Evolutionary conservation across 2,329 filamentous ascomycete species (phyloP), one percentile per base, ranked within the genome.

Genomic region (Stromatinia cepivora): DNA sequence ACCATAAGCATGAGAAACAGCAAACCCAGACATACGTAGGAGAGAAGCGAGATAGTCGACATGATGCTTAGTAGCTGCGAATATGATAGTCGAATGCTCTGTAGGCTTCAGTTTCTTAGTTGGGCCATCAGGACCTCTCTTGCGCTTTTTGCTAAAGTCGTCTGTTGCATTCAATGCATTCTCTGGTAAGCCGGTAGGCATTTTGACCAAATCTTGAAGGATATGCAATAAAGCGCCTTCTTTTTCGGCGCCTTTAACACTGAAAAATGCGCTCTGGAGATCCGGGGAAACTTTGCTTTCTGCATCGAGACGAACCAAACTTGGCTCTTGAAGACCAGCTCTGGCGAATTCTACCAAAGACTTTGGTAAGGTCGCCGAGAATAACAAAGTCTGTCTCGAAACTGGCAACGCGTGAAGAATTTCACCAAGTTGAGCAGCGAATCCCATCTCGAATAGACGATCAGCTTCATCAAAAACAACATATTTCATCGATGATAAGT

Each of bases 391-490:
- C 78, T 99, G 95, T 70, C 96, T 87, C 34, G 90, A 91, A 0
- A 87, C 83, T 0, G 96, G 95, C 22, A 99, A 83, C 0, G 93
- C 92, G 77, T 97, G 89, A 65, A 99, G 82, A 83, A 98, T 98
- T 79, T 99, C 95, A 0, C 92, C 91, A 74, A 99, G 83, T 78
- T 99, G 95, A 4, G 92, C 89, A 6, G 94, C 93, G 78, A 99
- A 99, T 75, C 95, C 96, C 94, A 99, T 97, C 79, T 99, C 95
- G 80, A 99, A 99, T 28, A 99, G 84, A 67, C 95, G 88, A 84
- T 99, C 95, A 1, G 95, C 95, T 80, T 99, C 95, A 78, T 99
- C 95, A 73, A 99, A 99, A 11, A 99, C 95, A 34, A 97, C 92
- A 77, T 99, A 99, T 75, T 88, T 87, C 71, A 99, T 90, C 5